Evolutionary conservation across 2,329 filamentous ascomycete genomes (phyloP).

Genomic region (Colletotrichum sp.): DNA sequence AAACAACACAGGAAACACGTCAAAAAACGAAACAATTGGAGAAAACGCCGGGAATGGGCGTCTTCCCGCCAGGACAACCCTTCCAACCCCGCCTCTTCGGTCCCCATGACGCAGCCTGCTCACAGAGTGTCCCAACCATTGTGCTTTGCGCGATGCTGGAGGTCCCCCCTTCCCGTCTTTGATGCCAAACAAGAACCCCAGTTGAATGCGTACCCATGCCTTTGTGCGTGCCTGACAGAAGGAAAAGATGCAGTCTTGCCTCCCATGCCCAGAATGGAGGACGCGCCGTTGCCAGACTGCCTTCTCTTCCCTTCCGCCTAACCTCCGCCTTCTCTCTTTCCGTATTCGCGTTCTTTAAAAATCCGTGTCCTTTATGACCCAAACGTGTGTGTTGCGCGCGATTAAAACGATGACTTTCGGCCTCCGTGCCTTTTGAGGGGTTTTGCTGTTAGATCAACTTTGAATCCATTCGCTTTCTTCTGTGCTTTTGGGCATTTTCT

Average conservation of each 20-base stretch:
- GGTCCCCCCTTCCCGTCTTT: slow-evolving; percentile 6
- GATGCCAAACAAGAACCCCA: slow-evolving; percentile 17
- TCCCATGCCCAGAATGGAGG: neutral
- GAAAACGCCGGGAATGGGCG: neutral
- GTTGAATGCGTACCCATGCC: slow-evolving; percentile 12
- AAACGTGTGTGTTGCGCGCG: neutral
- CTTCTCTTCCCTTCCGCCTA: neutral
- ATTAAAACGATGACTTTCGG: neutral
- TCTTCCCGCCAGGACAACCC: neutral
- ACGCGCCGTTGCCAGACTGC: neutral
- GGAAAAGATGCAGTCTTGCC: slow-evolving; percentile 9
- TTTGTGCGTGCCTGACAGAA: neutral
- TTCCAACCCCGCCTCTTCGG: neutral
- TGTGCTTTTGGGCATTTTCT: slow-evolving; percentile 18
- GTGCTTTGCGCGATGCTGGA: slow-evolving; percentile 1
- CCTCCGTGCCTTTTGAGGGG: neutral
- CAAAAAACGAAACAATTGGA: neutral
- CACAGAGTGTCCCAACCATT: neutral
- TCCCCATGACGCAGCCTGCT: neutral
- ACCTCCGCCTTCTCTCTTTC: neutral
- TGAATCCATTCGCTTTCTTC: slow-evolving; percentile 15
- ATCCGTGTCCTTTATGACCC: neutral
- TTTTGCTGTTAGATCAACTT: neutral
- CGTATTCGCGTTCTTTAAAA: neutral
- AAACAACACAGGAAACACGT: neutral